Base-by-base conservation (phyloP, 257 asterid species). In the Datura wrightii region DNA sequence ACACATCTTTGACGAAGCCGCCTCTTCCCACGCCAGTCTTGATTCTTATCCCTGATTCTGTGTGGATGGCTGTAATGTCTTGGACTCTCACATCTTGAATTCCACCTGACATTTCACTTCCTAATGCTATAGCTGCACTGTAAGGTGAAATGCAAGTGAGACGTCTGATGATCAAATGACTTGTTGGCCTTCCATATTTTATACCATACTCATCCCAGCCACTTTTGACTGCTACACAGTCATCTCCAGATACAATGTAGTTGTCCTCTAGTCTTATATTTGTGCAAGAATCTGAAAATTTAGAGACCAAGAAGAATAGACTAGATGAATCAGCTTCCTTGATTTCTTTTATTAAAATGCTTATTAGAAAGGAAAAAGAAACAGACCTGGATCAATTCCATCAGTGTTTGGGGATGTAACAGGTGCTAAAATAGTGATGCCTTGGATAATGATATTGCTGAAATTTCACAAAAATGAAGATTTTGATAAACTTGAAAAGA, bases 191-290 rank as follows among this genome's bases (percentile, higher is more conserved):
- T 18, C 93, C 97, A 50, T 90, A 95, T 44, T 82, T 86, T 54
- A 95, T 94, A 5, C 98, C 99, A 79, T 93, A 95, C 60, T 95
- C 95, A 14, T 94, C 99, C 99, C 99, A 95, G 1, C 99, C 99
- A 54, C 98, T 95, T 52, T 94, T 94, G 9, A 95, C 93, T 18
- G 99, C 97, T 34, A 95, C 80, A 66, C 99, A 94, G 48, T 94
- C 97, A 52, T 94, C 98, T 18, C 98, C 99, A 1, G 99, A 94
- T 82, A 93, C 92, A 1, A 95, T 92, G 85, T 94, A 95, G 69
- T 8, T 74, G 88, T 94, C 97, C 92, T 92, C 93, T 39, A 95
- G 92, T 86, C 94, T 92, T 48, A 94, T 92, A 89, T 91, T 92
- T 67, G 95, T 88, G 92, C 99, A 95, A 82, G 99, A 95, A 90